phyloP scores from a whole-genome alignment of 140 eudicot species.

The Bidens hawaiensis region DNA sequence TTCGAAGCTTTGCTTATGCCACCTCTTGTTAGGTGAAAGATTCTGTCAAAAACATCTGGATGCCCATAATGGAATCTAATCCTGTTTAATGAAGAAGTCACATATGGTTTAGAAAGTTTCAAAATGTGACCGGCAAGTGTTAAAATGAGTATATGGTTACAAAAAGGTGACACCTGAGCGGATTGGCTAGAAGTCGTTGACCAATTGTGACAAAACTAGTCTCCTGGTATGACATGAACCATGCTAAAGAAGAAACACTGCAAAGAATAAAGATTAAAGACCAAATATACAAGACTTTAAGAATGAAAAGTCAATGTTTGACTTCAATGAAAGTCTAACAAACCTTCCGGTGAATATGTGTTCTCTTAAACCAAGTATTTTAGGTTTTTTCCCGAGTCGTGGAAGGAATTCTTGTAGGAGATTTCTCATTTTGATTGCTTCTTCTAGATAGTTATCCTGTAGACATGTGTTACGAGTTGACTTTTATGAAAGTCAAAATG shows the following conservation, averaged over 20 bases:
- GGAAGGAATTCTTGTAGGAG: conserved; percentile 76
- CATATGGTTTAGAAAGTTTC: conserved; percentile 10
- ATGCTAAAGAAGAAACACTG: conserved; percentile 95
- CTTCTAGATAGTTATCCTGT: conserved; percentile 96
- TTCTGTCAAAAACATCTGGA: conserved; percentile 94
- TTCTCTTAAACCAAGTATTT: conserved; percentile 88
- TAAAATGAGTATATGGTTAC: background rate
- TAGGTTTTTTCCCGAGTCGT: conserved; percentile 35
- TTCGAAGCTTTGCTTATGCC: conserved; percentile 98
- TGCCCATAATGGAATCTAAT: conserved; percentile 98
- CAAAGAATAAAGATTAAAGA: conserved; percentile 21
- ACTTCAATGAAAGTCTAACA: conserved; percentile 25
- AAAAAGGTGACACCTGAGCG: conserved; percentile 60
- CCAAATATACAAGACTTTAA: conserved; percentile 12
- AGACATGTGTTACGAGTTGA: conserved; percentile 12
- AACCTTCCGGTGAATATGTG: conserved; percentile 99
- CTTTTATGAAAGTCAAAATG: conserved; percentile 3
- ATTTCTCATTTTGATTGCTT: conserved; percentile 90
- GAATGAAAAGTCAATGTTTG: conserved; percentile 10
- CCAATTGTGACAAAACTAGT: conserved; percentile 97
- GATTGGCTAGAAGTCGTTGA: conserved; percentile 90
- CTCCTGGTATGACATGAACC: conserved; percentile 99
- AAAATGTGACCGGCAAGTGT: background rate
- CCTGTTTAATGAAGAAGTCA: conserved; percentile 37
- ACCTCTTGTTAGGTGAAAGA: conserved; percentile 96